Evolutionary conservation across 106 monocot species (phyloP), one percentile per base, ranked within the genome.

Genomic region (Amphibolis antarctica): DNA sequence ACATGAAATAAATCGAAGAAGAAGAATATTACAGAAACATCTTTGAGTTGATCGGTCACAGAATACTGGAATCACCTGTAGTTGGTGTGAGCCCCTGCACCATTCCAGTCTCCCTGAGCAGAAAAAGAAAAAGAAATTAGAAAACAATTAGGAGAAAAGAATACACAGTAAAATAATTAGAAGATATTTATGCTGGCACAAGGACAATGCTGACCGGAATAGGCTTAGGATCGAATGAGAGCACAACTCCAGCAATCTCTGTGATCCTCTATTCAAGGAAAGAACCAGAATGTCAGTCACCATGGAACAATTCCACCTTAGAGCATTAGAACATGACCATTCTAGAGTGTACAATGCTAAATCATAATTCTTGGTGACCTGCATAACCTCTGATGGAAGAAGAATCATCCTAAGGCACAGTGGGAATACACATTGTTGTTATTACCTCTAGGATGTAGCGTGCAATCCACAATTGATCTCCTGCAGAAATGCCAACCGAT

Each of bases 161-260:
- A 2, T 36, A 4, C 7, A 36, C 36, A 7, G 2, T 65, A 14
- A 19, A 57, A 55, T n/a, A 42, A 20, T 44, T 22, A 46, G 26
- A 22, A 55, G 24, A 1, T 56, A 4, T 56, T 56, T 27, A 24
- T 56, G 3, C 10, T 54, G 5, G 20, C 10, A n/a, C 9, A 5
- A 51, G 50, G 53, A 53, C 10, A 22, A 11, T 23, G 10, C n/a
- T 24, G 53, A 89, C 85, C 81, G 81, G 73, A 25, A 91, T 91
- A 57, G 91, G 91, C 75, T 91, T 91, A 50, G 91, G 91, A 61
- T 91, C 86, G 45, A 91, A 86, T 18, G 91, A 43, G 11, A 91
- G 76, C 53, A 91, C 86, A 60, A 91, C 78, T 7, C 86, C 86
- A 56, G 86, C 83, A 67, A 83, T 83, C 55, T 91, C 91, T 1